Evolutionary conservation across 495 filamentous ascomycete species (phyloP).

Genomic region (Xylaria curta): DNA sequence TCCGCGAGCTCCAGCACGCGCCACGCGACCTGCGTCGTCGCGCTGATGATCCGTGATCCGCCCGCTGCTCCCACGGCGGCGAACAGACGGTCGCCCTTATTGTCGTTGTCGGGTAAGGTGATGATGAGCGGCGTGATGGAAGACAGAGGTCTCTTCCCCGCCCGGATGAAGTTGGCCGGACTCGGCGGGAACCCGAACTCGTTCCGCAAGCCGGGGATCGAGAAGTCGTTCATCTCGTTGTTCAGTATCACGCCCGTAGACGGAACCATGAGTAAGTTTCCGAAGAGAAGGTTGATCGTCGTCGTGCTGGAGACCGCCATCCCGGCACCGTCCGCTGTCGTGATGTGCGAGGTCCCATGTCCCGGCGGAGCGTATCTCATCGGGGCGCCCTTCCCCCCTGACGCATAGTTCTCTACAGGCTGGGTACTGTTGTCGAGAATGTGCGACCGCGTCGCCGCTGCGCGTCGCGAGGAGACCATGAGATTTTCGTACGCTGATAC

Average conservation of each 20-base stretch:
- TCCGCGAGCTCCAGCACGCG: constrained; percentile 69
- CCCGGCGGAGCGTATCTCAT: constrained; percentile 45
- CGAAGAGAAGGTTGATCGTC: constrained; percentile 87
- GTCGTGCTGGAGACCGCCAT: constrained; percentile 76
- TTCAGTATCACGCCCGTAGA: constrained; percentile 87
- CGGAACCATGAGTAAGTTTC: constrained; percentile 76
- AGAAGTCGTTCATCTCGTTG: constrained; percentile 88
- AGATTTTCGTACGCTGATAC: constrained; percentile 57
- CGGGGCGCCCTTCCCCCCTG: constrained; percentile 36
- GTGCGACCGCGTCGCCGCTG: constrained; percentile 61
- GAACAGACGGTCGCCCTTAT: constrained; percentile 25
- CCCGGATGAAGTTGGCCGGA: constrained; percentile 74
- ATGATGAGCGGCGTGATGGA: constrained; percentile 76
- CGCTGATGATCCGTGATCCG: constrained; percentile 79
- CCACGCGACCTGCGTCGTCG: constrained; percentile 74
- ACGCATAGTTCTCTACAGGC: constrained; percentile 74
- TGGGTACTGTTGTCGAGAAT: constrained; percentile 75
- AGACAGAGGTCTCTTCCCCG: constrained; percentile 76
- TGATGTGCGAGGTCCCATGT: constrained; percentile 78
- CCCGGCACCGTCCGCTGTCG: constrained; percentile 70
- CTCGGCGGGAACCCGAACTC: constrained; percentile 78
- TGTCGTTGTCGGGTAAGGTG: constrained; percentile 40
- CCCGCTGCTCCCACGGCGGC: constrained; percentile 75
- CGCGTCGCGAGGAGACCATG: constrained; percentile 68
- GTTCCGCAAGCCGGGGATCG: constrained; percentile 72